These are phyloP conservation scores for Escallonia rubra DNA, from an alignment of 129 eudicot species.

Conservation along the genomic window DNA sequence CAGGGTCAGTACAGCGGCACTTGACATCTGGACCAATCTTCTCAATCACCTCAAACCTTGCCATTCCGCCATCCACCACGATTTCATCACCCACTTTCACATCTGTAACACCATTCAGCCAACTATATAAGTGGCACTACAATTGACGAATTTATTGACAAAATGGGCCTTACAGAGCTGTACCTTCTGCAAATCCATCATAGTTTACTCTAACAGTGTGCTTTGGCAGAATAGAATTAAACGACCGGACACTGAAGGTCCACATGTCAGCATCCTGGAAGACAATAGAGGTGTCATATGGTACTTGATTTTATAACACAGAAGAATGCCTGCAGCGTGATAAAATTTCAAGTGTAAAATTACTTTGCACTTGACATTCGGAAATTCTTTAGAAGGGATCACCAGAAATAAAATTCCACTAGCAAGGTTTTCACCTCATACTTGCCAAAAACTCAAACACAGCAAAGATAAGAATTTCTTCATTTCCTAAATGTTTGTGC, in stretches of 20 bases:
- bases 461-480: too few species aligned
- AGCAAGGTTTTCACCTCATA: too few species aligned
- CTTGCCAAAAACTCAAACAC: too few species aligned
- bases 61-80: constrained; percentile 98
- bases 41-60: constrained; percentile 93
- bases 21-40: constrained; percentile 98
- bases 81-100: constrained; percentile 94
- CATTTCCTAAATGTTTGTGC: too few species aligned
- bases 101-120: constrained; percentile 35
- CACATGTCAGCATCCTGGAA: constrained; percentile 76
- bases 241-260: constrained; percentile 75
- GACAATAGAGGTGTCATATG: background rate
- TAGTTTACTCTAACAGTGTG: constrained; percentile 65
- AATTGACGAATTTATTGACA: background rate
- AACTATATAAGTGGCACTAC: background rate
- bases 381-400: too few species aligned
- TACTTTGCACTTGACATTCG: too few species aligned
- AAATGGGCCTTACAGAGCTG: background rate
- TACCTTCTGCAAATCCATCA: constrained; percentile 87
- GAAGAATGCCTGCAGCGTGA: too few species aligned
- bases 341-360: too few species aligned
- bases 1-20: constrained; percentile 91
- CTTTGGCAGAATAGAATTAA: constrained; percentile 56
- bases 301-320: too few species aligned
- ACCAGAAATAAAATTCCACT: too few species aligned